Evolutionary conservation across 768 basidiomycete species (phyloP), one percentile per base, ranked within the genome.

Genomic region (Leccinum olivaceopallidum): DNA sequence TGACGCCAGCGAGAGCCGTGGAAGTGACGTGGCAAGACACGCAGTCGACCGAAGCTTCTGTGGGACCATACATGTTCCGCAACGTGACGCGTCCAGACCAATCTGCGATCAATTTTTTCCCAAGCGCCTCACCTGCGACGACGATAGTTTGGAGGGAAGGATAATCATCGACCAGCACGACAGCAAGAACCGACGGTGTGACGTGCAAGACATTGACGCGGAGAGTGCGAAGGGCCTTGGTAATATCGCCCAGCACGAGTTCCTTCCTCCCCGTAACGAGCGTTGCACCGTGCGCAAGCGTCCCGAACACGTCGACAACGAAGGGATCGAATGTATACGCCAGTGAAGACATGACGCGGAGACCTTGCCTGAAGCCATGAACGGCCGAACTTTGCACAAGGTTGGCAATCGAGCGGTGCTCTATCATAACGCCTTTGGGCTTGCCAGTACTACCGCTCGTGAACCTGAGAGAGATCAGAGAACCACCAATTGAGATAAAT

Each of bases 21-120:
- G 66, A 67, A 20, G 57, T 60, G 60, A 71, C 65, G 32, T 70
- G 67, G 55, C 66, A 73, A 16, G 68, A 68, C 1, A 68, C 65
- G 34, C 71, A 71, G 54, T 73, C 71, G 18, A 74, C 67, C 13
- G 73, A 60, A 39, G 73, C 67, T 53, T 74, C 73, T 4, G 73
- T 74, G 10, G 73, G 73, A n/a, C 73, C 73, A 49, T 75, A 75
- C 68, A 70, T 73, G 60, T 74, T 74, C 39, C 67, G 71, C 42
- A 74, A 49, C 26, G 58, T 65, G 53, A 75, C 69, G 4, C 49
- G 65, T 39, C 59, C 58, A 2, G 65, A 68, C 70, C 69, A 73
- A 28, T 71, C 65, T 51, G 67, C 58, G 18, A 67, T 62, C 8
- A 67, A 55, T 24, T 67, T 68, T 52, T 62, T 67, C n/a, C 66